These are phyloP conservation scores for Erucastrum elatum DNA, from an alignment of 345 rosid genomes.

Conservation along the genomic window DNA sequence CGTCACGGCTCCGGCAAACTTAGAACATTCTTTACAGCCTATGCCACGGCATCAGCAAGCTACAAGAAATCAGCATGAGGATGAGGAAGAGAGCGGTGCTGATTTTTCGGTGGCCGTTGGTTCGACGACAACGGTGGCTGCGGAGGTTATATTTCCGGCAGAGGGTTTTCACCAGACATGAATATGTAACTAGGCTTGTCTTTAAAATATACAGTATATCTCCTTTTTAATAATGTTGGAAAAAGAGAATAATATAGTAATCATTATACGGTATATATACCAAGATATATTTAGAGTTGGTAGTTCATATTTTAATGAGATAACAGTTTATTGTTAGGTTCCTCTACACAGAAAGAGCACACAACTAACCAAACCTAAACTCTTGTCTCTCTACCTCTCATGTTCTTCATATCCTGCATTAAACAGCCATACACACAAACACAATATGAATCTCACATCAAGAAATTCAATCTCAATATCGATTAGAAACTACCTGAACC, in stretches of 20 bases:
- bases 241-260: background rate
- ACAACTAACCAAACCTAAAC: constrained; percentile 17
- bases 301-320: background rate
- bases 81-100: constrained; percentile 62
- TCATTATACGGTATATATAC: background rate
- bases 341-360: constrained; percentile 15
- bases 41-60: constrained; percentile 46
- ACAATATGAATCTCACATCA: constrained; percentile 11
- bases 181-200: constrained; percentile 1
- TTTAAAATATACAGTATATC: background rate
- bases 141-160: constrained; percentile 36
- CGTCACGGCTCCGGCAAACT: constrained; percentile 47
- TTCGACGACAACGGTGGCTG: constrained; percentile 17
- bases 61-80: constrained; percentile 53
- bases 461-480: too few species aligned
- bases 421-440: constrained; percentile 10
- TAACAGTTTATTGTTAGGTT: background rate
- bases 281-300: background rate
- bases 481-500: constrained; percentile 30
- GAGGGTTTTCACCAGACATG: constrained; percentile 50
- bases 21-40: constrained; percentile 44
- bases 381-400: constrained; percentile 34
- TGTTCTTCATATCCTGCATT: constrained; percentile 40
- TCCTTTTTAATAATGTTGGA: background rate
- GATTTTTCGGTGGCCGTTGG: constrained; percentile 41